Evolutionary conservation across 1,139 yeast species (phyloP).

Genomic region (Yamadazyma buinensis): DNA sequence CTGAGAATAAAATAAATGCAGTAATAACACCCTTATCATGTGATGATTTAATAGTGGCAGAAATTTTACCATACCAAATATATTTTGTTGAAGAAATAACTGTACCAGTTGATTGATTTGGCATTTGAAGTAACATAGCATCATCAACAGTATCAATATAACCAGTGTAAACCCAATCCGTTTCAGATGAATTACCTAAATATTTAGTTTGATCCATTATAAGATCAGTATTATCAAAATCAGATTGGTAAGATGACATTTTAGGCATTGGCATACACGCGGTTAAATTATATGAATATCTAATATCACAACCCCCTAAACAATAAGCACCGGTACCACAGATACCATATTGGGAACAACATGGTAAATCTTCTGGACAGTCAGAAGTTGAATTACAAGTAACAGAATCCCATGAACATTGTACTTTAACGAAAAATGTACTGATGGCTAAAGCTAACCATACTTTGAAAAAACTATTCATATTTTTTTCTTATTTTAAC

Average conservation of each 20-base stretch:
- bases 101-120: constrained; percentile 71
- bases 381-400: constrained; percentile 45
- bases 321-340: constrained; percentile 84
- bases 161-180: constrained; percentile 78
- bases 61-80: constrained; percentile 84
- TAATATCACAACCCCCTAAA: constrained; percentile 78
- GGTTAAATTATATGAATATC: constrained; percentile 54
- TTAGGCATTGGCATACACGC: constrained; percentile 68
- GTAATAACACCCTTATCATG: constrained; percentile 78
- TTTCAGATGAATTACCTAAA: constrained; percentile 65
- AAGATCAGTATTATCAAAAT: constrained; percentile 27
- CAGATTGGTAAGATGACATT: constrained; percentile 30
- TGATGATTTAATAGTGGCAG: constrained; percentile 68
- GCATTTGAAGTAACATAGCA: constrained; percentile 72
- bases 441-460: constrained; percentile 7
- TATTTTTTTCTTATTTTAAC: background rate
- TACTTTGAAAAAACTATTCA: background rate
- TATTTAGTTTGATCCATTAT: constrained; percentile 40
- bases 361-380: constrained; percentile 73
- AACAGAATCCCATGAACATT: constrained; percentile 15
- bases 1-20: constrained; percentile 81
- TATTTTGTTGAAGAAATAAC: constrained; percentile 76
- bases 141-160: constrained; percentile 52
- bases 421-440: constrained; percentile 8
- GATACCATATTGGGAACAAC: constrained; percentile 80